Evolutionary conservation across 257 asterid genomes (phyloP).

Genomic region (Ocimum tenuiflorum): DNA sequence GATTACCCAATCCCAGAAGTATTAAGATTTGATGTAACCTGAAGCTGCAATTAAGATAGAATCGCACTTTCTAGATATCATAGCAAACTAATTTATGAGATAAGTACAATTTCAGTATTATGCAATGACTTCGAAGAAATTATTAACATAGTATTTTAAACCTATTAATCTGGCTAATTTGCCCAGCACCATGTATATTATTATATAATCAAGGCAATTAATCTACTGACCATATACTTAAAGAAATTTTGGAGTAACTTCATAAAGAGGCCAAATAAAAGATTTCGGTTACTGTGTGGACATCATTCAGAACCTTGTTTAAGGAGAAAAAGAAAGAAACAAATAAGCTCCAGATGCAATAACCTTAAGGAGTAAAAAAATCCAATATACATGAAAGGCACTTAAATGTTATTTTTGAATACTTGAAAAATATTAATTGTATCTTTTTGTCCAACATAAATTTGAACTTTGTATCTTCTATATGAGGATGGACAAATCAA

Average conservation of each 20-base stretch:
- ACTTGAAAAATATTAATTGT: not conserved
- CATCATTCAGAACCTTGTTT: not conserved
- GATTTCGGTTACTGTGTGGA: not conserved
- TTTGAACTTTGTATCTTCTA: not conserved
- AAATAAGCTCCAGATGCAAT: not conserved
- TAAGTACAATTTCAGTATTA: too few species aligned
- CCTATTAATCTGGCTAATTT: not conserved
- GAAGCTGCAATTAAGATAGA: not conserved
- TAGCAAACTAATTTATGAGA: not conserved
- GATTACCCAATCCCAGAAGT: not conserved
- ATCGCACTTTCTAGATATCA: not conserved
- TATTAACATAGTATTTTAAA: not conserved
- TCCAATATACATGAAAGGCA: not conserved
- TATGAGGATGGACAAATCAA: constrained; percentile 9
- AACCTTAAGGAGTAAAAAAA: not conserved
- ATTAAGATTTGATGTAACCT: not conserved
- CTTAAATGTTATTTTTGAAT: not conserved
- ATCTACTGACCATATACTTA: not conserved
- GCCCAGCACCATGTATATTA: not conserved
- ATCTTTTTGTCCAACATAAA: not conserved
- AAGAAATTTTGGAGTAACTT: not conserved
- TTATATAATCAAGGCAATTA: not conserved
- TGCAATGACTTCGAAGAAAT: not conserved
- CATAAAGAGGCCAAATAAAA: not conserved
- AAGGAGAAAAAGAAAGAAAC: not conserved